phyloP scores from a whole-genome alignment of 1,139 yeast species.

The Groenewaldozyma sp. region DNA sequence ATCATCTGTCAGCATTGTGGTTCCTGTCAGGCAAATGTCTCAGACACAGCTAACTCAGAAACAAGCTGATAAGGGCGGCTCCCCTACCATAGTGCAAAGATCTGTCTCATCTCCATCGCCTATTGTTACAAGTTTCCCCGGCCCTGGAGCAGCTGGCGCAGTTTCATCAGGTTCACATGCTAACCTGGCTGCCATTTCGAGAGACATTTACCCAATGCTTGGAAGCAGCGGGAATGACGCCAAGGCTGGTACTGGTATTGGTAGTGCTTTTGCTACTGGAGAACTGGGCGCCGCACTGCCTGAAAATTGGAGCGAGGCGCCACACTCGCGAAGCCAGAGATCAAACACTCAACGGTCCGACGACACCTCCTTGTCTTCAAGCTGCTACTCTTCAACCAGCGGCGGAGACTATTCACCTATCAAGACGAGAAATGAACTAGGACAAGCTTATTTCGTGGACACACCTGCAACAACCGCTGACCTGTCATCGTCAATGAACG shows the following conservation, averaged over 20 bases:
- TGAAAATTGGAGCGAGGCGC: too few species aligned
- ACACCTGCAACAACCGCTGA: neutral
- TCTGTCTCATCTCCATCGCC: too few species aligned
- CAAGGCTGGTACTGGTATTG: neutral
- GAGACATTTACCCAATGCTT: constrained; percentile 3
- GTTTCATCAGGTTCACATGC: too few species aligned
- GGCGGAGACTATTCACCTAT: neutral
- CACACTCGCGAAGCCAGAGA: neutral
- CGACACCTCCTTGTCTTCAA: neutral
- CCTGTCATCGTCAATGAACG: neutral
- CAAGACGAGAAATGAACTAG: neutral
- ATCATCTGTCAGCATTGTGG: neutral
- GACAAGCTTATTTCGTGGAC: neutral
- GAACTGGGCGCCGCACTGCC: too few species aligned
- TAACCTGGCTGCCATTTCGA: neutral
- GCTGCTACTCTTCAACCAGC: neutral
- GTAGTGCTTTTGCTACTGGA: neutral
- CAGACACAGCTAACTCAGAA: too few species aligned
- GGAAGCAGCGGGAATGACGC: neutral
- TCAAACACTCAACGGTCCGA: too few species aligned
- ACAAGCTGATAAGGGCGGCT: too few species aligned
- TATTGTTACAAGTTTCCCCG: too few species aligned
- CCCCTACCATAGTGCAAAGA: too few species aligned
- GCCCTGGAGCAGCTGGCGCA: too few species aligned
- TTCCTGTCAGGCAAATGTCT: too few species aligned